Evolutionary conservation across 495 filamentous ascomycete genomes (phyloP).

Genomic region (Evansstolkia leycettana): DNA sequence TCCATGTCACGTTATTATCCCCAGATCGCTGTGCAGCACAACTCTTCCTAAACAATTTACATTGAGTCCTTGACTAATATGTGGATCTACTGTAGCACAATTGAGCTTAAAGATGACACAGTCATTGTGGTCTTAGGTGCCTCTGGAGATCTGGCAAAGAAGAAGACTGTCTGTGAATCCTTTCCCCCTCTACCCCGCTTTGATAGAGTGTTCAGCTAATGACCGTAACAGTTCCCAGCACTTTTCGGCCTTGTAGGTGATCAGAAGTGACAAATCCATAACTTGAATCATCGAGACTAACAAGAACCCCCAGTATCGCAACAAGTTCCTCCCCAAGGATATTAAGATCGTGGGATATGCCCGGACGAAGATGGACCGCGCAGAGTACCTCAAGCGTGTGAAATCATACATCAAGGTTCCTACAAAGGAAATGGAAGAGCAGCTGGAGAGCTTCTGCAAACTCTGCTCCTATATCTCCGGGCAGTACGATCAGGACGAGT

Average conservation of each 20-base stretch:
- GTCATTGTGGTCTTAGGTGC: conserved; percentile 94
- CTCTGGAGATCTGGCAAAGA: conserved; percentile 96
- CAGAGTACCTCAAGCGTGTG: conserved; percentile 85
- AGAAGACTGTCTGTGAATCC: conserved; percentile 93
- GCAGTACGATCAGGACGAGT: conserved; percentile 95
- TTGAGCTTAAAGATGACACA: conserved; percentile 98
- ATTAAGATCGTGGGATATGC: conserved; percentile 98
- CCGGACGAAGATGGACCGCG: conserved; percentile 97
- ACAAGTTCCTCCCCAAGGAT: conserved; percentile 96
- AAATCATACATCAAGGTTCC: conserved; percentile 98
- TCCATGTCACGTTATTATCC: background rate
- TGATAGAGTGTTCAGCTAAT: conserved; percentile 17
- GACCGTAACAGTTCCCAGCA: conserved; percentile 67
- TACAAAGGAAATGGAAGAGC: conserved; percentile 93
- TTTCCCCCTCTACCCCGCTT: conserved; percentile 2
- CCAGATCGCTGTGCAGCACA: background rate
- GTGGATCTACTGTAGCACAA: conserved; percentile 38
- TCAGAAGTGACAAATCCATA: background rate
- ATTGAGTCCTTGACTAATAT: conserved; percentile 17
- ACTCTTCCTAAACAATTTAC: background rate
- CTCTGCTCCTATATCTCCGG: conserved; percentile 89
- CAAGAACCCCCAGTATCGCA: conserved; percentile 60
- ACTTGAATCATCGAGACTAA: no score
- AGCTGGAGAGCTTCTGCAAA: conserved; percentile 77
- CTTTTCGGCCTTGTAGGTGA: conserved; percentile 89